Evolutionary conservation across 139 green algal genomes (phyloP), one percentile per base, ranked within the genome.

Genomic region (Cymbomonas tetramitiformis): DNA sequence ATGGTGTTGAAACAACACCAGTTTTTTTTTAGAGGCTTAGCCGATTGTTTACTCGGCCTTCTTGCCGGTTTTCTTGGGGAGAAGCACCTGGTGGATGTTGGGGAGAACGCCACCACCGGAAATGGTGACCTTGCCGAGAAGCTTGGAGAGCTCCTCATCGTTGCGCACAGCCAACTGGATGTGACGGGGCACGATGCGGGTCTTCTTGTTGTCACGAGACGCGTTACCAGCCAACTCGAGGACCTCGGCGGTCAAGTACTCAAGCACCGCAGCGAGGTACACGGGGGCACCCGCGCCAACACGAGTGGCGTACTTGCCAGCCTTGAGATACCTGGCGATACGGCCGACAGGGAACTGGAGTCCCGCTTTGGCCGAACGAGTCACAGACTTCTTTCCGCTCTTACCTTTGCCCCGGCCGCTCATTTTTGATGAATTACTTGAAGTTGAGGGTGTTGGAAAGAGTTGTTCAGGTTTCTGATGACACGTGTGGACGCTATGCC

Each of bases 41-140:
- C n/a, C n/a, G n/a, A n/a, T n/a, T n/a, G n/a, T n/a, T n/a, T n/a
- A n/a, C n/a, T n/a, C n/a, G n/a, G n/a, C n/a, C n/a, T n/a, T n/a
- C n/a, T n/a, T n/a, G n/a, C n/a, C n/a, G n/a, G n/a, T n/a, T 62
- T 83, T 90, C 82, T 92, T 90, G 43, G 79, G 79, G 46, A 92
- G 75, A 31, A 92, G 69, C 19, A 92, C 79, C n/a, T 57, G 67
- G 69, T 92, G 83, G 70, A 92, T 92, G 79, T 90, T 92, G 64
- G 83, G 83, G 36, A 92, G 67, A 28, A 92, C 83, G 63, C 83
- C 84, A 62, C 83, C 83, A 30, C 74, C 46, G n/a, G 83, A 75
- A 57, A 92, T 89, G 52, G 82, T 90, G 19, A 86, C 82, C 19
- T 56, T 66, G 15, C 72, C 71, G n/a, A 92, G 74, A 43, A 82